Conservation (phyloP, 805 yeast species). For the Myxozyma vanderwaltii region DNA sequence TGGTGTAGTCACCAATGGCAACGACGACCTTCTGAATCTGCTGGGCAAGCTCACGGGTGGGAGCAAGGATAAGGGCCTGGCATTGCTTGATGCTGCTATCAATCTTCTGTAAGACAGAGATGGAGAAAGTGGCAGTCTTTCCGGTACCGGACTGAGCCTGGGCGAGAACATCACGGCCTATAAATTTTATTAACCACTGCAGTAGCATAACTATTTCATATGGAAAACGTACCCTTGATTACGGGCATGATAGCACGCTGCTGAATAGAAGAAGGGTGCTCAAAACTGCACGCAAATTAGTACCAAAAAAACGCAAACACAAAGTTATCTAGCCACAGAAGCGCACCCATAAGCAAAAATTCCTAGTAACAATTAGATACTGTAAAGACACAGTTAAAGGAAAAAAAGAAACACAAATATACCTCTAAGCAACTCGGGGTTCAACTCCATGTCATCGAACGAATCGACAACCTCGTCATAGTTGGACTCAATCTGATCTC, state of each 20-base stretch:
- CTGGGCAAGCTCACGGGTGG: constrained; percentile 93
- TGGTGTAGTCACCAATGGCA: constrained; percentile 85
- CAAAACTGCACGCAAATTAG: constrained; percentile 61
- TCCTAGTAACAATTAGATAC: constrained; percentile 12
- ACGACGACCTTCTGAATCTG: constrained; percentile 89
- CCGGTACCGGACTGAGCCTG: constrained; percentile 99
- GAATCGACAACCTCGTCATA: constrained; percentile 84
- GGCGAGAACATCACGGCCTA: constrained; percentile 82
- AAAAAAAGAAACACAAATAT: too few species aligned
- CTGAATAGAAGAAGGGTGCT: constrained; percentile 95
- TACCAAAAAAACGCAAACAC: not conserved
- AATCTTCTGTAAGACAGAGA: constrained; percentile 85
- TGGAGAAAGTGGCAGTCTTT: constrained; percentile 97
- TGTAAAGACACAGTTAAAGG: not conserved
- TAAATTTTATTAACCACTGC: not conserved
- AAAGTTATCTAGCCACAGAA: not conserved
- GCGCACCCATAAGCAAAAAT: constrained; percentile 35
- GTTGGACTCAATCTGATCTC: constrained; percentile 73
- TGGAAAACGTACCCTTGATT: constrained; percentile 62
- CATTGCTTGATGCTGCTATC: constrained; percentile 71
- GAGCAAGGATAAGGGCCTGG: constrained; percentile 90
- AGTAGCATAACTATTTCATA: not conserved
- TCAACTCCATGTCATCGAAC: constrained; percentile 75
- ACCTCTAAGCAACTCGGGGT: constrained; percentile 72
- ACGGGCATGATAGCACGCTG: constrained; percentile 96